Evolutionary conservation across 257 asterid genomes (phyloP).

Genomic region (Rauvolfia tetraphylla): DNA sequence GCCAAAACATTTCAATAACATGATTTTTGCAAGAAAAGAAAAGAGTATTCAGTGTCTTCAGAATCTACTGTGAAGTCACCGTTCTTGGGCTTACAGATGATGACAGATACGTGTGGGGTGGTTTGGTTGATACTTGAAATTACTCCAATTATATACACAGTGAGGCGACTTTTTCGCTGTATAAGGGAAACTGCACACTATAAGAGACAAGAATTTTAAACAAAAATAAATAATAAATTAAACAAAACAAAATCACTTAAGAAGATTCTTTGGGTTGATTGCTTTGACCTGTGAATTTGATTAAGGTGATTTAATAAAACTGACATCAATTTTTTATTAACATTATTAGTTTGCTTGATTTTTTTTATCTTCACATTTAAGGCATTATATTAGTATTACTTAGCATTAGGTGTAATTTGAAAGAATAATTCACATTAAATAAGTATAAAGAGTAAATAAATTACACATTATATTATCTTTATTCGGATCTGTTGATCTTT

Average conservation of each 20-base stretch:
- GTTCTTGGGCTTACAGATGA: slow-evolving; percentile 19
- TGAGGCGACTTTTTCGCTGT: background rate
- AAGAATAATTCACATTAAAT: background rate
- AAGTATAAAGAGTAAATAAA: no score
- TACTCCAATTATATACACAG: no score
- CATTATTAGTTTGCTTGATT: background rate
- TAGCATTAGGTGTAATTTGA: background rate
- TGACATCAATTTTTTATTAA: background rate
- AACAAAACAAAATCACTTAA: background rate
- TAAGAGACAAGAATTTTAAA: no score
- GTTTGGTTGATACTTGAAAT: background rate
- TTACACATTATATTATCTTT: no score
- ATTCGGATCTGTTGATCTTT: no score
- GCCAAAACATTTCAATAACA: slow-evolving; percentile 47
- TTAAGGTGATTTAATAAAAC: background rate
- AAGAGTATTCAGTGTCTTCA: slow-evolving; percentile 24
- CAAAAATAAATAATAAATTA: no score
- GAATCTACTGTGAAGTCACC: slow-evolving; percentile 24
- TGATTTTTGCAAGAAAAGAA: slow-evolving; percentile 11
- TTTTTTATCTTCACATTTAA: no score
- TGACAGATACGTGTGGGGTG: slow-evolving; percentile 10
- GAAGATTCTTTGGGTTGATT: background rate
- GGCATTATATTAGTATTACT: no score
- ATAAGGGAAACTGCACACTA: no score
- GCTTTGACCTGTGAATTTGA: background rate